Conservation (phyloP, 2,329 filamentous ascomycete species). For the Fusarium sp. region DNA sequence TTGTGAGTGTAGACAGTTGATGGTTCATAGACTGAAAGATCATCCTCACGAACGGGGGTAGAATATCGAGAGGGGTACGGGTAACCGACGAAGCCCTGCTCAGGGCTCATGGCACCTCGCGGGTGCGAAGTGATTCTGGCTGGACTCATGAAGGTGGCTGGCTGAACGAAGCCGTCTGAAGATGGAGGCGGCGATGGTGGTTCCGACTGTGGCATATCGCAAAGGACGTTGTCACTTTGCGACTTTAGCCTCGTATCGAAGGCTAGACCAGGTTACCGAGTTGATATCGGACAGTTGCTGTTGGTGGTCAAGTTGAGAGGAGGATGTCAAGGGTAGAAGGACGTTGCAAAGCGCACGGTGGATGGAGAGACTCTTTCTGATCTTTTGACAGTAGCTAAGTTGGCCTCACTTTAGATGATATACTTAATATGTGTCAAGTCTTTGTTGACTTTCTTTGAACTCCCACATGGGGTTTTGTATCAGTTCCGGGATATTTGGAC, state of each 20-base stretch:
- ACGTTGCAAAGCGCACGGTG: slow-evolving; percentile 24
- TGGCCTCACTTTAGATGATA: slow-evolving; percentile 33
- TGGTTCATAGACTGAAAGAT: slow-evolving; percentile 32
- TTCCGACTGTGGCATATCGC: slow-evolving; percentile 53
- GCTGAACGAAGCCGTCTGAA: slow-evolving; percentile 34
- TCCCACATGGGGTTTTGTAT: slow-evolving; percentile 37
- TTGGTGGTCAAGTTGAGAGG: slow-evolving; percentile 9
- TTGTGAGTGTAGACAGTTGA: slow-evolving; percentile 34
- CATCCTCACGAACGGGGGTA: slow-evolving; percentile 37
- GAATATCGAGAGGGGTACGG: slow-evolving; percentile 29
- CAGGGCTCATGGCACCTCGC: slow-evolving; percentile 16
- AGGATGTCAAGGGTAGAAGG: slow-evolving; percentile 6
- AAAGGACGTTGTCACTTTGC: slow-evolving; percentile 11
- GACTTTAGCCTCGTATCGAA: background rate
- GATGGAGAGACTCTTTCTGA: slow-evolving; percentile 20
- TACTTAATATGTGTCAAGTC: slow-evolving; percentile 20
- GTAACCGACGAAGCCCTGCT: slow-evolving; percentile 20
- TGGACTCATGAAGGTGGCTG: slow-evolving; percentile 29
- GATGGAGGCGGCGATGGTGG: slow-evolving; percentile 62
- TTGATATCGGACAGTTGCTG: slow-evolving; percentile 6
- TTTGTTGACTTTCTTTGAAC: slow-evolving; percentile 45
- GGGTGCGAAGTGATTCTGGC: slow-evolving; percentile 25
- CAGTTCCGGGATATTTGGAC: slow-evolving; percentile 24
- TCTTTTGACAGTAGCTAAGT: slow-evolving; percentile 40
- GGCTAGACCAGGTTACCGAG: background rate